Conservation (phyloP, 179 eudicot genomes). For the Spergularia azorica region DNA sequence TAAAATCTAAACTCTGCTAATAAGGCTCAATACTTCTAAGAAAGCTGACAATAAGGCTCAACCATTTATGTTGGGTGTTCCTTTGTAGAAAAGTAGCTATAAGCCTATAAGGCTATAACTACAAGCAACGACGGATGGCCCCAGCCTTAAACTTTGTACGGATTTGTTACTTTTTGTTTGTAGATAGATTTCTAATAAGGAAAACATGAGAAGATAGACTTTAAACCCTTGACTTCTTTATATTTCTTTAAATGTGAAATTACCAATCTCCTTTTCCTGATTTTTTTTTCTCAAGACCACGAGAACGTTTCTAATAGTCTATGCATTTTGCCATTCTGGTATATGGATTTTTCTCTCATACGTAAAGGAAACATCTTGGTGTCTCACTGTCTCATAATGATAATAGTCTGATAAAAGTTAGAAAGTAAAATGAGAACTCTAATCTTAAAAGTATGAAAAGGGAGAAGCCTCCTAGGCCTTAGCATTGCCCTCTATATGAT, state of each 20-base stretch:
- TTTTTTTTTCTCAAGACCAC: not conserved
- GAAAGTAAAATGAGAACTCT: not conserved
- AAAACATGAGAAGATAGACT: not conserved
- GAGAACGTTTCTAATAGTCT: not conserved
- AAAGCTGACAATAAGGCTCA: not conserved
- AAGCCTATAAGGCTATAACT: not conserved
- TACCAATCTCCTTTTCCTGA: not conserved
- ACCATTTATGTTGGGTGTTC: not conserved
- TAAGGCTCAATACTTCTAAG: no score
- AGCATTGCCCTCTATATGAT: slow-evolving; percentile 1
- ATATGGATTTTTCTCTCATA: not conserved
- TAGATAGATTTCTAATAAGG: not conserved
- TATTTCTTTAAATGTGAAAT: not conserved
- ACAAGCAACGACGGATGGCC: not conserved
- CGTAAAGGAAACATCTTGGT: not conserved
- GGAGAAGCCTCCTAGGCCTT: slow-evolving; percentile 2
- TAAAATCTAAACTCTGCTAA: no score
- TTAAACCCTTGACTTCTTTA: not conserved
- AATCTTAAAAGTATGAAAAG: not conserved
- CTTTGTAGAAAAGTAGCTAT: not conserved
- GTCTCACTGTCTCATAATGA: not conserved
- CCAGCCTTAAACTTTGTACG: not conserved
- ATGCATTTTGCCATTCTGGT: not conserved
- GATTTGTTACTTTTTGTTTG: not conserved
- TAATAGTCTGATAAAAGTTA: not conserved